Evolutionary conservation across 1,139 yeast genomes (phyloP), one percentile per base, ranked within the genome.

Genomic region (Meyerozyma carpophila): DNA sequence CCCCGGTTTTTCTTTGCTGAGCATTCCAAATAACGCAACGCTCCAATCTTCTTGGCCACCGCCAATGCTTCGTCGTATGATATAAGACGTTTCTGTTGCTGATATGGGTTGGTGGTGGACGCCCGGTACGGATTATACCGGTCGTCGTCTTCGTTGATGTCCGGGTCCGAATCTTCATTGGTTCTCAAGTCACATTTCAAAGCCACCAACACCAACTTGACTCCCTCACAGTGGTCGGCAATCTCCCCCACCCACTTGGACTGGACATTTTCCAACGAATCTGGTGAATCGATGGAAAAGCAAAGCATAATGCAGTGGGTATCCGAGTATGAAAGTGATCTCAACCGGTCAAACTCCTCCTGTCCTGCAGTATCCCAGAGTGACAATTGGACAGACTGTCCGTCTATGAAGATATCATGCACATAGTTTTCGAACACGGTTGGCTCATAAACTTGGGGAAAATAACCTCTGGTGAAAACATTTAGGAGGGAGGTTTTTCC

Each of bases 301-400:
- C 98, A 93, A 47, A 93, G 77, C 94, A 93, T 91, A 55, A 93
- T 91, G 55, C 96, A 89, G 65, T 93, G 97, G 5, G 98, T 93
- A 62, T 93, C 98, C 18, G 94, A 83, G 63, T 93, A 93, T 36
- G 95, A 84, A 51, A 91, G 72, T 2, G 96, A 86, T 60, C 98
- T 79, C 59, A 91, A 73, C 50, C 97, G 76, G 63, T 93, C 98
- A 59, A 91, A 93, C 68, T 93, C 98, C 68, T 93, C 98, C 70
- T 93, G 98, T 6, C 98, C 98, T 4, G 98, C 98, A 5, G 98
- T 93, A 62, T 93, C 98, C 98, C 98, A 93, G 45, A 93, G 73
- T 25, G 97, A 89, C 50, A 93, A 70, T 59, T 91, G 95, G 56
- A 93, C 87, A 42, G 94, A 90, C 63, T 89, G 91, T 40, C 94